phyloP scores from a whole-genome alignment of 495 filamentous ascomycete species.

The Copromyces sp. region DNA sequence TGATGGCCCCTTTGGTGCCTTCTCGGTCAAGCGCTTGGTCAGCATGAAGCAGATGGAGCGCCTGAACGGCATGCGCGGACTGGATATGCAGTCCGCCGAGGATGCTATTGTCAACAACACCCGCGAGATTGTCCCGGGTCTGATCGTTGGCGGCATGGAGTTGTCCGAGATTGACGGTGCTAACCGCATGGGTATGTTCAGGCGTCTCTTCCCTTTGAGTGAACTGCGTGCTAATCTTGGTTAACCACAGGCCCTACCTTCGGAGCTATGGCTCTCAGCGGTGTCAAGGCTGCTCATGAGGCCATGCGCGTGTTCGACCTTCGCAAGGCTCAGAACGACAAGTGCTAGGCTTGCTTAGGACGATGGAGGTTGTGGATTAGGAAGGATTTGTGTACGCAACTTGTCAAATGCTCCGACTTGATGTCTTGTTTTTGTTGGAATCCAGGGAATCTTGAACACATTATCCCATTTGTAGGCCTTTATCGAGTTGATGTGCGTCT shows the following conservation, averaged over 20 bases:
- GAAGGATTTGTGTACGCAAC: not conserved
- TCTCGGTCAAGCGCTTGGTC: slow-evolving; percentile 75
- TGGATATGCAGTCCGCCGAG: slow-evolving; percentile 84
- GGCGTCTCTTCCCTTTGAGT: not conserved
- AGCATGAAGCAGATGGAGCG: slow-evolving; percentile 71
- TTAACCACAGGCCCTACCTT: slow-evolving; percentile 40
- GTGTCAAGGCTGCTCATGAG: slow-evolving; percentile 85
- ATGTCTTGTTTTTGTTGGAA: not conserved
- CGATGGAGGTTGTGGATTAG: not conserved
- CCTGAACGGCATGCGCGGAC: slow-evolving; percentile 80
- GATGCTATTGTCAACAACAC: slow-evolving; percentile 87
- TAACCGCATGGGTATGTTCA: slow-evolving; percentile 60
- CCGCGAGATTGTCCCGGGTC: slow-evolving; percentile 71
- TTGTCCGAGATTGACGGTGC: slow-evolving; percentile 81
- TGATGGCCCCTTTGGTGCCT: slow-evolving; percentile 81
- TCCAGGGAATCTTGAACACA: not conserved
- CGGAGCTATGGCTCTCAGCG: slow-evolving; percentile 72
- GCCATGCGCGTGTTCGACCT: slow-evolving; percentile 64
- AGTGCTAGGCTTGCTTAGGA: slow-evolving; percentile 1
- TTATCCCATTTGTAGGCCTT: not conserved
- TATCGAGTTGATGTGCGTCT: not conserved
- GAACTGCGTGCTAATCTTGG: not conserved
- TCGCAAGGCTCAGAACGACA: slow-evolving; percentile 50
- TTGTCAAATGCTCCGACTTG: not conserved
- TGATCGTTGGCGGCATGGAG: slow-evolving; percentile 93